Evolutionary conservation across 495 filamentous ascomycete genomes (phyloP).

Genomic region (Cenococcum geophilum): DNA sequence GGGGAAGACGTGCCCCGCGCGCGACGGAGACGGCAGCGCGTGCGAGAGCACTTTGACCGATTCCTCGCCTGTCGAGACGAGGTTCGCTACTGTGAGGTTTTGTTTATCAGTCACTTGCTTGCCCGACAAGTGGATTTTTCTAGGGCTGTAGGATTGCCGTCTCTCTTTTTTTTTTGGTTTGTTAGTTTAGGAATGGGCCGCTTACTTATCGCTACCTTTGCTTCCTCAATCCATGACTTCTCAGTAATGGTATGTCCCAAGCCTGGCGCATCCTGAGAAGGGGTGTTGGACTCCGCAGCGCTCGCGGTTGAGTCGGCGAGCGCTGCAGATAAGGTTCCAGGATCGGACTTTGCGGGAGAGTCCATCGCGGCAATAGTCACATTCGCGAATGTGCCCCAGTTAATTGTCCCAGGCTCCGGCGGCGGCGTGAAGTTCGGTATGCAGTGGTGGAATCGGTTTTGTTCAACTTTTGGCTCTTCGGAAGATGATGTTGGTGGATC

Average conservation of each 20-base stretch:
- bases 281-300: neutral
- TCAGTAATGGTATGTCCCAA: neutral
- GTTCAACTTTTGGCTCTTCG: constrained; percentile 6
- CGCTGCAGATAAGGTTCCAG: constrained; percentile 13
- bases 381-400: constrained; percentile 30
- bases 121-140: too few relatives aligned
- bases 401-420: constrained; percentile 26
- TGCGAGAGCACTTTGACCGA: constrained; percentile 56
- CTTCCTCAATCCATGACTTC: neutral
- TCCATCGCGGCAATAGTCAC: constrained; percentile 25
- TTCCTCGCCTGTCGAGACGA: constrained; percentile 17
- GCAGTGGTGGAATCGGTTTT: constrained; percentile 13
- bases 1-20: constrained; percentile 48
- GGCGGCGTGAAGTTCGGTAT: constrained; percentile 36
- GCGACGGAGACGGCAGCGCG: constrained; percentile 53
- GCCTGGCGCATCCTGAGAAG: neutral
- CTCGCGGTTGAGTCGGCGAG: neutral
- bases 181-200: neutral
- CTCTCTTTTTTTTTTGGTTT: constrained; percentile 7
- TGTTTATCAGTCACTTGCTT: neutral
- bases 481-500: constrained; percentile 2
- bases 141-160: too few relatives aligned
- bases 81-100: constrained; percentile 9
- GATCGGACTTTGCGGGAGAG: constrained; percentile 30
- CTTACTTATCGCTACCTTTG: neutral